Percentiles rank a stretch among this genome's conserved stretches.
Evolutionary conservation across 352 stramenopile species (phyloP).

Genomic region (Saprolegnia diclina): DNA sequence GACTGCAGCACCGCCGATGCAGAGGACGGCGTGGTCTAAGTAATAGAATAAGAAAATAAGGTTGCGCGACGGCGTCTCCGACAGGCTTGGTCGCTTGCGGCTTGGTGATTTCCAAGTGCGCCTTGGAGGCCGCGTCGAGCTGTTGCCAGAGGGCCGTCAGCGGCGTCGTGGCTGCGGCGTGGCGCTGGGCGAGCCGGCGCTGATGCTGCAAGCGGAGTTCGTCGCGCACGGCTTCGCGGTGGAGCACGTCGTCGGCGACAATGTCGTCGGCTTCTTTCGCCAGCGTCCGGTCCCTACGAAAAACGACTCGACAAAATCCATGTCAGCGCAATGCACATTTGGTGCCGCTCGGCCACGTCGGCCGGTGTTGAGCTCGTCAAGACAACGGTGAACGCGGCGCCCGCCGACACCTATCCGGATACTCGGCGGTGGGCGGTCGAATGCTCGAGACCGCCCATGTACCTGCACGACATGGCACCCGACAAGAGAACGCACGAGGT

Average conservation of each 20-base stretch:
- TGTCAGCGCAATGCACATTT: background rate
- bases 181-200: background rate
- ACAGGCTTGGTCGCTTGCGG: too few species aligned
- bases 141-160: background rate
- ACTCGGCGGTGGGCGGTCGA: too few species aligned
- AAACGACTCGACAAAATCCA: background rate
- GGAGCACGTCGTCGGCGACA: background rate
- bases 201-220: background rate
- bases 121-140: background rate
- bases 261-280: background rate
- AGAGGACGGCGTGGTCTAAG: background rate
- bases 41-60: too few species aligned
- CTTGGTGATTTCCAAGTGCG: background rate
- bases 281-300: background rate
- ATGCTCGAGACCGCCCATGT: background rate
- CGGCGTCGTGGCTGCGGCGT: background rate
- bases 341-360: background rate
- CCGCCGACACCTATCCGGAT: slow-evolving; percentile 23
- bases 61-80: too few species aligned
- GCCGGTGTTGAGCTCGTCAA: slow-evolving; percentile 13
- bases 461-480: slow-evolving; percentile 50
- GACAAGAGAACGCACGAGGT: slow-evolving; percentile 54
- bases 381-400: slow-evolving; percentile 17
- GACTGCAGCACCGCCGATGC: background rate
- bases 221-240: slow-evolving; percentile 2